These are phyloP conservation scores for Hypomontagnella submonticulosa DNA, from an alignment of 495 filamentous ascomycete genomes.

Conservation along the genomic window DNA sequence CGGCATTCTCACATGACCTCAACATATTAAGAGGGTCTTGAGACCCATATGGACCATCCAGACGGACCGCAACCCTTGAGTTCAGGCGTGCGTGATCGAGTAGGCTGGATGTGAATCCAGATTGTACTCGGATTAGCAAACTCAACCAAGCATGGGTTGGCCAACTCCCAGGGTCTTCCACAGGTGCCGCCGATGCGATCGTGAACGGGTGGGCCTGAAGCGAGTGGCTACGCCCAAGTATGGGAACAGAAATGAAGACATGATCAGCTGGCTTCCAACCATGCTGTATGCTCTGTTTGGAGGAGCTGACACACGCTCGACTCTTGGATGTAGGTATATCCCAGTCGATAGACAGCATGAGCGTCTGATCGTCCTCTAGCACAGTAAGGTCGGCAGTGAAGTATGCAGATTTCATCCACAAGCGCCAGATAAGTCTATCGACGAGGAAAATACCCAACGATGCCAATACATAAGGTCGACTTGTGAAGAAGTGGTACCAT, in stretches of 20 bases:
- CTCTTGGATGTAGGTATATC: slow-evolving; percentile 41
- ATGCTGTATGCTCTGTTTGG: slow-evolving; percentile 52
- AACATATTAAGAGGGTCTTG: slow-evolving; percentile 52
- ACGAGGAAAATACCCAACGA: slow-evolving; percentile 64
- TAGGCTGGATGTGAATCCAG: slow-evolving; percentile 67
- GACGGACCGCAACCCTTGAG: slow-evolving; percentile 50
- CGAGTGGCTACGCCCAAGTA: slow-evolving; percentile 56
- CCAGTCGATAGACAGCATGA: slow-evolving; percentile 58
- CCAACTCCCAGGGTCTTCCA: slow-evolving; percentile 5
- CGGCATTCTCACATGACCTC: slow-evolving; percentile 51
- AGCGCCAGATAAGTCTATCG: slow-evolving; percentile 67
- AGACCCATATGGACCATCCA: slow-evolving; percentile 70
- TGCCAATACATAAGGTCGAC: slow-evolving; percentile 38
- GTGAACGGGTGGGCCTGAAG: slow-evolving; percentile 71
- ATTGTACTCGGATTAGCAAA: slow-evolving; percentile 66
- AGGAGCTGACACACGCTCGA: slow-evolving; percentile 7
- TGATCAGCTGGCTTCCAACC: slow-evolving; percentile 70
- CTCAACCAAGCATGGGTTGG: slow-evolving; percentile 57
- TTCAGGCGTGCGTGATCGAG: slow-evolving; percentile 59
- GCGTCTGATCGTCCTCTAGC: slow-evolving; percentile 62
- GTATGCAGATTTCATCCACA: slow-evolving; percentile 56
- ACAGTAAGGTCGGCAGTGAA: slow-evolving; percentile 59
- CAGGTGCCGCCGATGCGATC: slow-evolving; percentile 63
- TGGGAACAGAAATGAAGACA: slow-evolving; percentile 67
- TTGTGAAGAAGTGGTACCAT: slow-evolving; percentile 62